These are phyloP conservation scores for Picea sitchensis DNA, from an alignment of 75 land plant genomes.

Conservation along the genomic window DNA sequence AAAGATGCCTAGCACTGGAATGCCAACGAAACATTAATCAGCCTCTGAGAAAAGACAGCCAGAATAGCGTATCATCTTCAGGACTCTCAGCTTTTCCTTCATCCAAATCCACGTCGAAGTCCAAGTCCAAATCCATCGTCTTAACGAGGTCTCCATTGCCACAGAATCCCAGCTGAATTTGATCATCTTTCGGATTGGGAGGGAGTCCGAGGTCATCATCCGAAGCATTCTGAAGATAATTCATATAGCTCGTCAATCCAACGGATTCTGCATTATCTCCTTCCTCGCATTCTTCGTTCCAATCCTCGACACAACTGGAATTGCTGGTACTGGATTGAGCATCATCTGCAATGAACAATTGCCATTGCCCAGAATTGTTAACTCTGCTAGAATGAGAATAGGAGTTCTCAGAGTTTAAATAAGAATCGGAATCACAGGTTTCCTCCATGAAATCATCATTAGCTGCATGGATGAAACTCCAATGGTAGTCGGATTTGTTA, in stretches of 20 bases:
- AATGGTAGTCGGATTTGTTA: background rate
- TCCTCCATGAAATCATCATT: background rate
- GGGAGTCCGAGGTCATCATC: conserved; percentile 1
- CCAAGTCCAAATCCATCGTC: background rate
- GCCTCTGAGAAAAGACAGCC: background rate
- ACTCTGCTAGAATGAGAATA: background rate
- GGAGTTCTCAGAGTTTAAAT: background rate
- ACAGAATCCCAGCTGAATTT: background rate
- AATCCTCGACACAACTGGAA: background rate
- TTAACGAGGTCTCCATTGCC: background rate
- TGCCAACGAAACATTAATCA: background rate
- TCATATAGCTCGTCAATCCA: background rate
- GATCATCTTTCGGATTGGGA: background rate
- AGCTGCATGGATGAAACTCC: background rate
- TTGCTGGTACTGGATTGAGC: background rate
- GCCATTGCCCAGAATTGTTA: background rate
- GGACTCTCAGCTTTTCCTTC: background rate
- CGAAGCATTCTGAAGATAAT: background rate
- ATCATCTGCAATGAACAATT: background rate
- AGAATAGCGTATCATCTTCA: background rate
- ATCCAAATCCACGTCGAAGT: background rate
- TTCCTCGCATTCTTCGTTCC: background rate
- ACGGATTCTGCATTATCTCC: background rate
- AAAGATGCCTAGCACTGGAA: too few species aligned
- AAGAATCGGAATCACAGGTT: background rate